Evolutionary conservation across 768 basidiomycete genomes (phyloP).

Genomic region (Calocybe gangraenosa): DNA sequence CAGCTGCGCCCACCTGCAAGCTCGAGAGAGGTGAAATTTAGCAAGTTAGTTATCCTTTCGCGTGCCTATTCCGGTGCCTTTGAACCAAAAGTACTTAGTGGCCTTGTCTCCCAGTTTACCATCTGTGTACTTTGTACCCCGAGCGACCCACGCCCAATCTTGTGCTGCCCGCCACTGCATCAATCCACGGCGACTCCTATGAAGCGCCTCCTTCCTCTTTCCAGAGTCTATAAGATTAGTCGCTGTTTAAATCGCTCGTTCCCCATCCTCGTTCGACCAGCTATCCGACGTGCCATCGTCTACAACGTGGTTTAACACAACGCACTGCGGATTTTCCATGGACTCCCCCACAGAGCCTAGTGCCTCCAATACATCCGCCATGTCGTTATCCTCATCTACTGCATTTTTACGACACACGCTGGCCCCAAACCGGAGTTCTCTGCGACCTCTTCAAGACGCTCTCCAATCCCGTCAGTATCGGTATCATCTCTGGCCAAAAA

Average conservation of each 20-base stretch:
- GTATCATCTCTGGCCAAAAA: constrained; percentile 24
- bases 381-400: constrained; percentile 28
- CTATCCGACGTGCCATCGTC: neutral
- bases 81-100: no score
- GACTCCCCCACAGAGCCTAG: constrained; percentile 37
- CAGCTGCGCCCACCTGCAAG: no score
- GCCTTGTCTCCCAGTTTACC: constrained; percentile 34
- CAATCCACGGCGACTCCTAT: constrained; percentile 54
- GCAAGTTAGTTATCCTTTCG: no score
- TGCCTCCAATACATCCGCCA: constrained; percentile 38
- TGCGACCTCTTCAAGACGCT: constrained; percentile 26
- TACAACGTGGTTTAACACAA: constrained; percentile 19
- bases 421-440: constrained; percentile 34
- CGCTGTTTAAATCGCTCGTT: constrained; percentile 10
- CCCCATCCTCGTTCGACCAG: constrained; percentile 19
- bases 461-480: constrained; percentile 19
- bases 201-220: constrained; percentile 39
- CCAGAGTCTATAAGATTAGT: constrained; percentile 24
- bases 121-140: constrained; percentile 41
- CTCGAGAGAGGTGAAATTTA: no score
- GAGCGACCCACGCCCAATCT: constrained; percentile 53
- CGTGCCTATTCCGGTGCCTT: no score
- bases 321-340: constrained; percentile 22
- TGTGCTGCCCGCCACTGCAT: constrained; percentile 58
- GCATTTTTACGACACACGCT: constrained; percentile 36